Base-by-base conservation (phyloP, 768 basidiomycete species). In the Leccinum truebloodii region DNA sequence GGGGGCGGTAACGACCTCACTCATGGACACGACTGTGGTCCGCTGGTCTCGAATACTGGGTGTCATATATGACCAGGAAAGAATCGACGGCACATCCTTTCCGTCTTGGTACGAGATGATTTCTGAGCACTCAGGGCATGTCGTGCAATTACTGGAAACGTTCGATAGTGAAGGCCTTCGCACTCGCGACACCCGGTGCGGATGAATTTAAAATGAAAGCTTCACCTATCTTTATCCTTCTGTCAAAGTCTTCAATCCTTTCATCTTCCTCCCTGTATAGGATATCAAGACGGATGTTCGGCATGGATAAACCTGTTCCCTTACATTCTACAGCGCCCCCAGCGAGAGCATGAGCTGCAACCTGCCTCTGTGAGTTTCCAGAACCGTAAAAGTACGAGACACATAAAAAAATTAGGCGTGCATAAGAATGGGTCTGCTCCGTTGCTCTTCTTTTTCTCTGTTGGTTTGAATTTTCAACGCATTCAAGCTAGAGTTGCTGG, bases 61-160 rank as follows among this genome's bases (percentile, higher is more conserved):
- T 77, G 0, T 85, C 86, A 61, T 89, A 87, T 13, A 90, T 86
- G 62, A 85, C 85, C 44, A 89, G 26, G 26, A 28, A 28, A 30
- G 80, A 55, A 65, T 90, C 85, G 8, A 90, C 84, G 4, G 89
- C 88, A 14, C 87, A 87, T 5, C 80, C 81, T 44, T 78, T 58
- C 18, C 82, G 77, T 20, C 80, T 78, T 3, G 85, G 79, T 67
- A 37, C 14, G 6, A 37, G 35, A 37, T 16, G 35, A 16, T 16
- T 20, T 12, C 12, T 59, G 20, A 44, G 53, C 5, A 59, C 6
- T 32, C 32, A 12, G 32, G 30, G 52, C 14, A 53, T 6, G 24
- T 54, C 32, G 12, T 0, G 8, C 50, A 52, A 62, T 61, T 34
- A 74, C 73, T 76, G 54, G 56, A 44, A 7, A 0, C 3, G 24